These are phyloP conservation scores for Hibiscus trionum DNA, from an alignment of 345 rosid species.

Conservation along the genomic window DNA sequence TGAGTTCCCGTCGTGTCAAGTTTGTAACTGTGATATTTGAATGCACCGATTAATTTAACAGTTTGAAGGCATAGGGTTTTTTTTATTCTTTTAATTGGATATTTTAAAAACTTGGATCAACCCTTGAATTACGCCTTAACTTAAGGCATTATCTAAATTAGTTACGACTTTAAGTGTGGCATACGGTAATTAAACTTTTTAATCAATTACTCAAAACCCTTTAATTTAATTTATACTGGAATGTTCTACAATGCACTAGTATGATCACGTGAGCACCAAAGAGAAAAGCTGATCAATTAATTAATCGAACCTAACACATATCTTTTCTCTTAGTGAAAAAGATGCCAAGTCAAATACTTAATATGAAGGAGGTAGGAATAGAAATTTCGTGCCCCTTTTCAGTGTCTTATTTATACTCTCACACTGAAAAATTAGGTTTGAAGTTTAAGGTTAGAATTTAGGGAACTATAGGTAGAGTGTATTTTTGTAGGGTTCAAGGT, in stretches of 20 bases:
- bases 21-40: not conserved
- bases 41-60: not conserved
- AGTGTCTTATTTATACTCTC: too few species aligned
- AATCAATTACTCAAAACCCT: not conserved
- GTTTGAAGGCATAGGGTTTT: not conserved
- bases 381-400: too few species aligned
- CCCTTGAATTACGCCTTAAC: slow-evolving; percentile 54
- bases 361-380: not conserved
- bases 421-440: too few species aligned
- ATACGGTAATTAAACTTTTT: not conserved
- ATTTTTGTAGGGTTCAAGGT: too few species aligned
- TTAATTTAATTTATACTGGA: not conserved
- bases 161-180: slow-evolving; percentile 12
- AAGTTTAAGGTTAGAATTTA: too few species aligned
- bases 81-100: not conserved
- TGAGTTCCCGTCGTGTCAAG: too few species aligned
- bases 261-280: not conserved
- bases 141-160: slow-evolving; percentile 26
- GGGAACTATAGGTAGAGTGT: too few species aligned
- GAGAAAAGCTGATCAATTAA: not conserved
- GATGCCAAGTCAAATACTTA: slow-evolving; percentile 21
- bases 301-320: not conserved
- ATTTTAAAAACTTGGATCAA: not conserved
- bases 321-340: slow-evolving; percentile 8
- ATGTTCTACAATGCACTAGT: not conserved